Percentiles rank a stretch among this genome's conserved stretches.
phyloP scores from a whole-genome alignment of 805 yeast species.

The Candida michaelii region DNA sequence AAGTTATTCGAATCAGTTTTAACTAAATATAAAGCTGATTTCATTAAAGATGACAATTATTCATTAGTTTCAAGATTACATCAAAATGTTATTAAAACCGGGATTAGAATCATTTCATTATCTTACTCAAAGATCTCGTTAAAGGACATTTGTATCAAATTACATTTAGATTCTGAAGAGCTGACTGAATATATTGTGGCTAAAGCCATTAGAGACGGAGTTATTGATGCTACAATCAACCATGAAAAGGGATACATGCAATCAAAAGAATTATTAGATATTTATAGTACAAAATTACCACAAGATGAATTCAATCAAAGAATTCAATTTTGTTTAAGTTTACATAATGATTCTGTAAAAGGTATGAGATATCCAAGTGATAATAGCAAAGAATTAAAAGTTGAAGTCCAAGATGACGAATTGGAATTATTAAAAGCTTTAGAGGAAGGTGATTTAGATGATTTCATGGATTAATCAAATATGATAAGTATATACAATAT shows the following conservation, averaged over 20 bases:
- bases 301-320: slow-evolving; percentile 88
- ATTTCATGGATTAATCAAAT: slow-evolving; percentile 40
- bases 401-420: slow-evolving; percentile 40
- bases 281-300: slow-evolving; percentile 85
- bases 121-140: slow-evolving; percentile 89
- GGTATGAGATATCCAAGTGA: slow-evolving; percentile 87
- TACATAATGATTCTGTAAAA: slow-evolving; percentile 89
- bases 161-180: slow-evolving; percentile 90
- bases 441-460: slow-evolving; percentile 57
- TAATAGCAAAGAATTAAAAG: slow-evolving; percentile 23
- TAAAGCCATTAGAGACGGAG: slow-evolving; percentile 95
- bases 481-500: neutral
- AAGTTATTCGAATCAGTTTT: slow-evolving; percentile 73
- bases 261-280: slow-evolving; percentile 79
- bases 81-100: slow-evolving; percentile 97
- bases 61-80: slow-evolving; percentile 85
- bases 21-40: slow-evolving; percentile 55
- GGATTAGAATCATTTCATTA: slow-evolving; percentile 87
- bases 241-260: slow-evolving; percentile 91
- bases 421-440: slow-evolving; percentile 45
- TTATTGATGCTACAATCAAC: slow-evolving; percentile 90
- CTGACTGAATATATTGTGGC: slow-evolving; percentile 96
- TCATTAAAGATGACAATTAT: slow-evolving; percentile 76
- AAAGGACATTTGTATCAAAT: slow-evolving; percentile 89
- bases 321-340: slow-evolving; percentile 83